Percentiles rank a stretch among this genome's conserved stretches.
Evolutionary conservation across 164 flowering plant genomes (phyloP).

Genomic region (Hamamelis virginiana): DNA sequence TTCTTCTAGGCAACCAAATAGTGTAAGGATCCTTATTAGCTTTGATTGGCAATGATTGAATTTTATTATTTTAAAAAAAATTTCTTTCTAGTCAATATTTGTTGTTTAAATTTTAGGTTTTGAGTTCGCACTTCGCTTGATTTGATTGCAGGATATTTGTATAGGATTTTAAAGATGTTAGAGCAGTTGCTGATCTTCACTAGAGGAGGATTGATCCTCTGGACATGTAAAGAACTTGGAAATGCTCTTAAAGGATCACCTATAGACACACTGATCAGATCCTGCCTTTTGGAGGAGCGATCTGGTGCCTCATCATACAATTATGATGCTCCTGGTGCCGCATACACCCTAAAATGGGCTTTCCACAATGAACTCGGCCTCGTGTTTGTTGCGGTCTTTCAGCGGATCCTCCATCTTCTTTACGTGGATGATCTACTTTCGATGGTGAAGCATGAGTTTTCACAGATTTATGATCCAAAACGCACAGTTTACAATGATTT

Average conservation of each 20-base stretch:
- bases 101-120: not conserved
- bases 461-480: constrained; percentile 75
- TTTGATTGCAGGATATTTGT: too few relatives aligned
- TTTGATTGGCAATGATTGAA: too few relatives aligned
- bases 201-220: constrained; percentile 92
- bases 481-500: constrained; percentile 63
- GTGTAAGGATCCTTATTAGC: too few relatives aligned
- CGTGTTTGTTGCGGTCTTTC: constrained; percentile 93
- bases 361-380: constrained; percentile 96
- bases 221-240: constrained; percentile 93
- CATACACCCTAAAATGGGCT: constrained; percentile 92
- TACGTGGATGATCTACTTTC: constrained; percentile 91
- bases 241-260: constrained; percentile 93
- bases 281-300: constrained; percentile 93
- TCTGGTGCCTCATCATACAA: constrained; percentile 81
- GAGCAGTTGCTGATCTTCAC: constrained; percentile 95
- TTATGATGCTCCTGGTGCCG: constrained; percentile 77
- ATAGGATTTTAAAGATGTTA: constrained; percentile 56
- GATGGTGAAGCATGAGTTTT: constrained; percentile 79
- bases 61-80: too few relatives aligned
- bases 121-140: not conserved
- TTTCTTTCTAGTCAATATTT: not conserved
- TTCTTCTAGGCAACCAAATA: not conserved
- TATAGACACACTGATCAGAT: constrained; percentile 82
- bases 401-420: constrained; percentile 70